Evolutionary conservation across 1,139 yeast species (phyloP).

Genomic region (Yamadazyma songkhlaensis): DNA sequence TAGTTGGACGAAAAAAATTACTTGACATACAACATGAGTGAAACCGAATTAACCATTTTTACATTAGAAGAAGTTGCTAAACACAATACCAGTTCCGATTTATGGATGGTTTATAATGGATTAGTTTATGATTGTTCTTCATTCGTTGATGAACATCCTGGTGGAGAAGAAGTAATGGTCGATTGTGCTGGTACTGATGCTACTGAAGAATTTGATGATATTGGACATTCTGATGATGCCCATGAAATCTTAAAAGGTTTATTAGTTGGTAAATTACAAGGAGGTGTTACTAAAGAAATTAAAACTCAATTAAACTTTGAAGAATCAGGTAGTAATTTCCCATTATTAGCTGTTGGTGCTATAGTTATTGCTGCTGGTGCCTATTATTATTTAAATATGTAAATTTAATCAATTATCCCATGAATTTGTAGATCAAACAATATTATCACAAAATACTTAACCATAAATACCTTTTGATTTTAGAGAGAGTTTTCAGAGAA

Average conservation of each 20-base stretch:
- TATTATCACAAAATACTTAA: too few species aligned
- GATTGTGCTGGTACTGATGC: constrained; percentile 94
- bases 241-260: constrained; percentile 68
- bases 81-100: constrained; percentile 76
- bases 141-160: constrained; percentile 91
- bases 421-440: constrained; percentile 5
- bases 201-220: constrained; percentile 91
- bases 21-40: constrained; percentile 4
- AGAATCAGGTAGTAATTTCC: constrained; percentile 23
- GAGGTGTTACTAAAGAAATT: constrained; percentile 36
- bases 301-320: constrained; percentile 22
- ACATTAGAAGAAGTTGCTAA: constrained; percentile 65
- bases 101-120: constrained; percentile 89
- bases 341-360: constrained; percentile 46
- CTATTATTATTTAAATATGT: constrained; percentile 29
- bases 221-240: constrained; percentile 98
- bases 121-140: constrained; percentile 83
- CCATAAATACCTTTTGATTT: too few species aligned
- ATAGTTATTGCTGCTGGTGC: constrained; percentile 57
- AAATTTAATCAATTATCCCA: constrained; percentile 3
- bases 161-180: constrained; percentile 94
- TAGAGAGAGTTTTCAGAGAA: too few species aligned
- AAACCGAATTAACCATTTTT: constrained; percentile 19
- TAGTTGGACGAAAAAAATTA: neutral
- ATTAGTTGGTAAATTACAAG: constrained; percentile 61